Percentiles rank a stretch among this genome's conserved stretches.
Evolutionary conservation across 2,329 filamentous ascomycete genomes (phyloP).

Genomic region (Verticillium alfalfae): DNA sequence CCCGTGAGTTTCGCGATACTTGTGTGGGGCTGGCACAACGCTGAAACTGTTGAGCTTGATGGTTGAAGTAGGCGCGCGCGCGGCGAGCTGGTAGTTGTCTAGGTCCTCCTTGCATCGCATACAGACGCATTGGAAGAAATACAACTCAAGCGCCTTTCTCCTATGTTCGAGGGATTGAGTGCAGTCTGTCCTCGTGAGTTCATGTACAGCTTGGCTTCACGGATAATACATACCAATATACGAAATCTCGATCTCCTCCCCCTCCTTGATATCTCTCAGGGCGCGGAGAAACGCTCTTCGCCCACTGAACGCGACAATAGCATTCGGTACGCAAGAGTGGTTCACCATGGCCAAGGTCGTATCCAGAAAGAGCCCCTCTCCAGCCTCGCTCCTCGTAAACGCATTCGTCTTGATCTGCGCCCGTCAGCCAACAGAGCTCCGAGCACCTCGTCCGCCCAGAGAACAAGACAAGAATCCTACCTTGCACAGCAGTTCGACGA

Average conservation of each 20-base stretch:
- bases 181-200: slow-evolving; percentile 30
- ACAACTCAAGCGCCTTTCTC: slow-evolving; percentile 35
- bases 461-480: slow-evolving; percentile 23
- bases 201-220: no score
- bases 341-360: slow-evolving; percentile 54
- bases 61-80: slow-evolving; percentile 25
- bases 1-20: not conserved
- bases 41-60: slow-evolving; percentile 39
- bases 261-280: slow-evolving; percentile 38
- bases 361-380: slow-evolving; percentile 52
- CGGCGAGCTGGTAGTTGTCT: slow-evolving; percentile 47
- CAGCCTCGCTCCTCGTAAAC: slow-evolving; percentile 50
- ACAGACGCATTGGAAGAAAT: slow-evolving; percentile 49
- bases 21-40: slow-evolving; percentile 32
- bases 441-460: not conserved
- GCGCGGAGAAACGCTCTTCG: slow-evolving; percentile 46
- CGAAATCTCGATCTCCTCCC: slow-evolving; percentile 55
- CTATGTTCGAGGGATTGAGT: slow-evolving; percentile 38
- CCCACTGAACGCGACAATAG: slow-evolving; percentile 49
- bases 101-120: slow-evolving; percentile 43
- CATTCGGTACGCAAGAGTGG: slow-evolving; percentile 58
- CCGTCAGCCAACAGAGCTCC: slow-evolving; percentile 5
- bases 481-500: slow-evolving; percentile 48
- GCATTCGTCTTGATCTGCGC: slow-evolving; percentile 55
- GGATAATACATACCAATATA: slow-evolving; percentile 46